phyloP scores from a whole-genome alignment of 352 stramenopile genomes.

The Peronospora farinosa region DNA sequence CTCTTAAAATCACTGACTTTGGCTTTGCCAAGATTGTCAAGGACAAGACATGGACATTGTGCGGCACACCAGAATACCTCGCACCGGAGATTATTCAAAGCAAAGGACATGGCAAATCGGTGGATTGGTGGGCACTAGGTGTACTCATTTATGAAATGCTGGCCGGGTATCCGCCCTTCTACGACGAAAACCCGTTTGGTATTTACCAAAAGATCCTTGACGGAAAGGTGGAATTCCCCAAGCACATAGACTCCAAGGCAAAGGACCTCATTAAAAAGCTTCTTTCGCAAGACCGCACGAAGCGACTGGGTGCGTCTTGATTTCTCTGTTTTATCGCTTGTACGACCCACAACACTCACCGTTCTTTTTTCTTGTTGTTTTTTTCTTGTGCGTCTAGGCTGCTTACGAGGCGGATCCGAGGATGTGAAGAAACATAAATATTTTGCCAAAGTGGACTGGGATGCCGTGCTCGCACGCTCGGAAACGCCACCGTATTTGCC shows the following conservation, averaged over 20 bases:
- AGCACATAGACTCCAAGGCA: slow-evolving; percentile 85
- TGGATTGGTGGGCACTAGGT: slow-evolving; percentile 90
- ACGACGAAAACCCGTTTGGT: slow-evolving; percentile 89
- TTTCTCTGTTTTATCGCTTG: not conserved
- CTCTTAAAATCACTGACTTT: slow-evolving; percentile 92
- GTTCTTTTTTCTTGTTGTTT: not conserved
- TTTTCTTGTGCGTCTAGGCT: slow-evolving; percentile 41
- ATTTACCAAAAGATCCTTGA: slow-evolving; percentile 94
- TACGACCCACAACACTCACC: not conserved
- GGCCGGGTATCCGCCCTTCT: slow-evolving; percentile 86
- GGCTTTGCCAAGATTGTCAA: slow-evolving; percentile 90
- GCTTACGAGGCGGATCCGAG: slow-evolving; percentile 84
- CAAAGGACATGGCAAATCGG: slow-evolving; percentile 85
- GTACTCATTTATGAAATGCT: slow-evolving; percentile 92
- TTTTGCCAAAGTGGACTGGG: slow-evolving; percentile 84
- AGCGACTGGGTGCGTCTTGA: slow-evolving; percentile 64
- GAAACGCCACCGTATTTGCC: slow-evolving; percentile 83
- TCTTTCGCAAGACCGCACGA: slow-evolving; percentile 84
- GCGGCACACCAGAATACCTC: slow-evolving; percentile 90
- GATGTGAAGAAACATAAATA: slow-evolving; percentile 92
- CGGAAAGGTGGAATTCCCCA: slow-evolving; percentile 86
- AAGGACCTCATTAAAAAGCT: slow-evolving; percentile 91
- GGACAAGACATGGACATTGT: slow-evolving; percentile 89
- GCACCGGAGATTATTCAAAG: slow-evolving; percentile 91
- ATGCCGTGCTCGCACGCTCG: slow-evolving; percentile 63